Evolutionary conservation across 176 grass and related monocot genomes (phyloP), one percentile per base, ranked within the genome.

Genomic region (Rhipidocladum racemiflorum): DNA sequence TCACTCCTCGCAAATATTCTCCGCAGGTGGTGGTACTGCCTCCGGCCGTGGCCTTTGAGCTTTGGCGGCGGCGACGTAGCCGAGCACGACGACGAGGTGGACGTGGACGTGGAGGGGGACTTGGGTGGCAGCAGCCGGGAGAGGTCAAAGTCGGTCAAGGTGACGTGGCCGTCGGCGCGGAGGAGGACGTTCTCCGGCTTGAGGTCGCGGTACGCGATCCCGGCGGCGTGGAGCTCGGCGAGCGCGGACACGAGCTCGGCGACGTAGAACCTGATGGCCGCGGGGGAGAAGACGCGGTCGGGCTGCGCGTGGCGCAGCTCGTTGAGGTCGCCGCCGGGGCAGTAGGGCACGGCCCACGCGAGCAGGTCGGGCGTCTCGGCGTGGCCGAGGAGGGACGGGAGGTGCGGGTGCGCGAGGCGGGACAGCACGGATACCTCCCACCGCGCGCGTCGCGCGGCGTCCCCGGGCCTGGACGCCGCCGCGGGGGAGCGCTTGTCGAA

Each of bases 101-200:
- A 84, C 28, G 74, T 74, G 46, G 81, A 79, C 7, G 61, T 1
- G 8, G 76, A 64, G 9, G 88, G 83, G 11, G 75, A 74, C 35
- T n/a, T 81, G 25, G 49, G 79, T 0, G 83, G 80, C 55, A 98
- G 88, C 46, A 88, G 79, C 49, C 90, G 87, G 23, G 91, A 93
- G 50, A 95, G 92, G 78, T 95, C 92, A 81, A 99, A 95, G 85
- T 99, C 92, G 72, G 95, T 92, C 66, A 97, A 84, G 16, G 85
- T 92, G 34, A 97, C 86, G 53, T 97, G 95, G 70, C 95, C 95
- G 74, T 94, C 91, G 16, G 86, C 68, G 61, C 79, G 81, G 81
- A 97, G 89, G 75, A 97, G 86, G 27, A 97, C 86, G 85, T 97
- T 97, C 75, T 97, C 95, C 1, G 95, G 95, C 86, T 97, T 97